Base-by-base conservation (phyloP, 2,329 filamentous ascomycete genomes). In the Pestalotiopsis sp. region DNA sequence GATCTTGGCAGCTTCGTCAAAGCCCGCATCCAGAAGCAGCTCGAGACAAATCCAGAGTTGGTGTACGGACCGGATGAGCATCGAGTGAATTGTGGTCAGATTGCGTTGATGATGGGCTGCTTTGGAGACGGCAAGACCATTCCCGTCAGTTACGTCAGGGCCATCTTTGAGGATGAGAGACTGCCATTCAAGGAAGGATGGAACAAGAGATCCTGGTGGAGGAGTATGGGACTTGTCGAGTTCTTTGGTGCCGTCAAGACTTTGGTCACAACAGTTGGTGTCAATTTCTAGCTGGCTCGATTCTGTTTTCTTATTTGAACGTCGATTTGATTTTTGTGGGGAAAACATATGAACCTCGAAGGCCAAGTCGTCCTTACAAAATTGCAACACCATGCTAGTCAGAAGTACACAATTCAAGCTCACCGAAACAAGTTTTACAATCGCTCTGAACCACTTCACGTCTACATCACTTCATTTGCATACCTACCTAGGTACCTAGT, bases 51-150 rank as follows among this genome's bases (percentile, higher is more conserved):
- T 36, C 66, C 66, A 27, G 66, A 64, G 3, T 12, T 68, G 39
- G 60, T 64, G n/a, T 68, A 68, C 23, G 66, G 60, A 4, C 59
- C 59, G 4, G 5, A 38, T 6, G 59, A 68, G 31, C 58, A 68
- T 49, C 66, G 64, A 60, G 60, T 64, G 13, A 64, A 64, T 17
- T 68, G 66, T 17, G 66, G 66, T 13, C 59, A 68, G 38, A 49
- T 68, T 25, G 66, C 66, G 3, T 38, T 68, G n/a, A 68, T 68
- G 59, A 64, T 68, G 66, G 60, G 66, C 3, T 64, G 59, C 11
- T 68, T 68, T 27, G 66, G 66, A 14, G 66, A 68, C 25, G 60
- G 66, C n/a, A 68, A 68, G 66, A 68, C 59, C 20, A 68, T 68
- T 49, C 66, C 66, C 23, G 23, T 64, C n/a, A 39, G 20, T 5